A percentile compares a stretch with the other conserved stretches of the same genome.
Evolutionary conservation across 139 green algal species (phyloP).

Genomic region (Auxenochlorella pyrenoidosa): DNA sequence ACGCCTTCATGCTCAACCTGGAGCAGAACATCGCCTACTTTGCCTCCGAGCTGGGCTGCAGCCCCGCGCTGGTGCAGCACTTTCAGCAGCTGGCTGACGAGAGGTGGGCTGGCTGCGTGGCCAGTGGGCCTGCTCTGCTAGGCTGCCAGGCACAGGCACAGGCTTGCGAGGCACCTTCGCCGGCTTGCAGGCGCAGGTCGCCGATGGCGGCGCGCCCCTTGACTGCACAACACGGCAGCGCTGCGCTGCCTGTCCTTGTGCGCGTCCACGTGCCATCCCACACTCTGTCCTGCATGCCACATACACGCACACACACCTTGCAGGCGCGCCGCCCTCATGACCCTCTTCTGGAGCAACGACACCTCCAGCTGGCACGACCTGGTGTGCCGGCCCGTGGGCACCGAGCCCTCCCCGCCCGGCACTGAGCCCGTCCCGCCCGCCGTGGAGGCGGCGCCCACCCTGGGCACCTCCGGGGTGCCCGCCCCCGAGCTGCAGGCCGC

Average conservation of each 20-base stretch:
- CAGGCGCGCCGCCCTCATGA: conserved; percentile 1
- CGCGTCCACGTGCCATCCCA: no score
- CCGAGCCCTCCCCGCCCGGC: background rate
- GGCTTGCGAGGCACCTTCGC: no score
- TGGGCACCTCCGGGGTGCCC: no score
- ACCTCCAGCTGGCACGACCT: conserved; percentile 30
- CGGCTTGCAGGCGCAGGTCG: no score
- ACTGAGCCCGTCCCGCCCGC: no score
- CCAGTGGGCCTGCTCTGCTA: no score
- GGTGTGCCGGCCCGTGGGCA: conserved; percentile 1
- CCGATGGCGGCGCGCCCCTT: no score
- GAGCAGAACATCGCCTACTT: conserved; percentile 62
- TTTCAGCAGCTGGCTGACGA: conserved; percentile 19
- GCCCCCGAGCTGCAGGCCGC: no score
- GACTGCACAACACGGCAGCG: no score
- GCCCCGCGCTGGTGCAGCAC: background rate
- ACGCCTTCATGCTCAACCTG: conserved; percentile 79
- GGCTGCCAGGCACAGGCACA: no score
- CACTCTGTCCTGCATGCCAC: background rate
- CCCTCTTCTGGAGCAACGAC: background rate
- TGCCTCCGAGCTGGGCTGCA: conserved; percentile 40
- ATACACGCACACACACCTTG: background rate
- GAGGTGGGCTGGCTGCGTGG: background rate
- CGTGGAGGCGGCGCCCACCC: no score
- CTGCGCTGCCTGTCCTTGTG: no score